Evolutionary conservation across 306 rosid genomes (phyloP).

Genomic region (Cyamopsis tetragonoloba): DNA sequence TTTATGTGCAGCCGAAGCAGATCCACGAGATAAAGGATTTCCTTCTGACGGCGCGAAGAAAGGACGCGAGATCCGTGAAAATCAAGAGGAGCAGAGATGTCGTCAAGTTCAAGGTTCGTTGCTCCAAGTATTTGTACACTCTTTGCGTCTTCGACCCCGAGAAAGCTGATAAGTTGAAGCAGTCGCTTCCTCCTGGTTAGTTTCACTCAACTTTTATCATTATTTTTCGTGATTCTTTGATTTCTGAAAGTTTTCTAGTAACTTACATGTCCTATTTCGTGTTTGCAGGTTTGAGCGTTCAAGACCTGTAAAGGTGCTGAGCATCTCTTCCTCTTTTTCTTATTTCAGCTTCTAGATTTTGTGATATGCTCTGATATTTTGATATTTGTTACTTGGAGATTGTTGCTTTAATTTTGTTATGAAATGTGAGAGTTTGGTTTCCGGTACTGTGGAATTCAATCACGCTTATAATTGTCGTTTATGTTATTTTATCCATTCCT

Average conservation of each 20-base stretch:
- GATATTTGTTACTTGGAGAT: not conserved
- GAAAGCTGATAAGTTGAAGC: conserved; percentile 89
- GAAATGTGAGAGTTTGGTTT: not conserved
- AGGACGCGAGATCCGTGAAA: conserved; percentile 75
- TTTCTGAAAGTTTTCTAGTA: too few species aligned
- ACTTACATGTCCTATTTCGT: not conserved
- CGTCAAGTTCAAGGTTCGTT: conserved; percentile 86
- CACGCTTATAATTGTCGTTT: not conserved
- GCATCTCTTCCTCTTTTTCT: not conserved
- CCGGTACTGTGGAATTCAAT: not conserved
- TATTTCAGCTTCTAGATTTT: not conserved
- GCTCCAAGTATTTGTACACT: conserved; percentile 82
- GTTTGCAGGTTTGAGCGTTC: conserved; percentile 67
- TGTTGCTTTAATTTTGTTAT: not conserved
- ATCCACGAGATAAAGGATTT: conserved; percentile 90
- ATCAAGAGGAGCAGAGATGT: conserved; percentile 72
- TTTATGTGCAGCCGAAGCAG: conserved; percentile 68
- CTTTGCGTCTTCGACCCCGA: conserved; percentile 69
- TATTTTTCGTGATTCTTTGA: not conserved
- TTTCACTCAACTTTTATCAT: not conserved
- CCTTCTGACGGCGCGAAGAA: conserved; percentile 80
- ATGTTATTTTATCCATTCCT: not conserved
- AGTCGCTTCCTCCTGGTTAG: conserved; percentile 83
- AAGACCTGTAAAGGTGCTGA: conserved; percentile 48
- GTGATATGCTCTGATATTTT: not conserved